These are phyloP conservation scores for Akanthomyces lecanii DNA, from an alignment of 2,329 filamentous ascomycete genomes.

Conservation along the genomic window DNA sequence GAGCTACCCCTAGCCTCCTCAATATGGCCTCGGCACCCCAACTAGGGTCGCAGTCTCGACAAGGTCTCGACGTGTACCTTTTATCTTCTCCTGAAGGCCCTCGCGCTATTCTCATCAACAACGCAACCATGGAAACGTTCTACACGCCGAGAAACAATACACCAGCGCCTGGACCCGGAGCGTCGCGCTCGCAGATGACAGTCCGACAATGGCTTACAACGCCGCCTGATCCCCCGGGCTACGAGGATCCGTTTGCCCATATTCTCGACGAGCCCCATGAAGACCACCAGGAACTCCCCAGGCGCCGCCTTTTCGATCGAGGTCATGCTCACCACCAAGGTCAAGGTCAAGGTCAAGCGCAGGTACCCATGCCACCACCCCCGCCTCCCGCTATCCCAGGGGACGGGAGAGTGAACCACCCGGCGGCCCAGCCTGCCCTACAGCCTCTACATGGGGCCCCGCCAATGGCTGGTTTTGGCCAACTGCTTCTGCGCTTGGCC, in stretches of 20 bases:
- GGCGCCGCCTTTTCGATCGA: not conserved
- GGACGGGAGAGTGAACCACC: not conserved
- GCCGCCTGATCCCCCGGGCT: not conserved
- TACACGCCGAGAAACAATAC: constrained; percentile 37
- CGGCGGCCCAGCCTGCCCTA: not conserved
- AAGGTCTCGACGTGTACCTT: constrained; percentile 53
- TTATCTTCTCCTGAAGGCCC: constrained; percentile 58
- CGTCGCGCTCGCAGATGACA: not conserved
- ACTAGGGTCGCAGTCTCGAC: constrained; percentile 24
- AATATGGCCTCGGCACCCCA: constrained; percentile 23
- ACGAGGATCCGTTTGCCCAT: not conserved
- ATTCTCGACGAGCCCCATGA: not conserved
- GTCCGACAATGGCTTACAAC: constrained; percentile 5
- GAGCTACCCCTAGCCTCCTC: constrained; percentile 31
- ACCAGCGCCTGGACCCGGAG: not conserved
- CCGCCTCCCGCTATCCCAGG: not conserved
- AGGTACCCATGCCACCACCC: not conserved
- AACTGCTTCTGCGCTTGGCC: not conserved
- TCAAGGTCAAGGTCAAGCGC: not conserved
- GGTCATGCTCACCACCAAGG: not conserved
- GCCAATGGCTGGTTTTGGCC: constrained; percentile 8
- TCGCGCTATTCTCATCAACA: constrained; percentile 53
- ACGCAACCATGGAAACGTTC: constrained; percentile 45
- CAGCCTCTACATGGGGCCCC: constrained; percentile 1
- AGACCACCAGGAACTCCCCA: not conserved